Percentiles rank a stretch among this genome's conserved stretches.
phyloP scores from a whole-genome alignment of 2,329 filamentous ascomycete species.

The Exophiala bonariae region DNA sequence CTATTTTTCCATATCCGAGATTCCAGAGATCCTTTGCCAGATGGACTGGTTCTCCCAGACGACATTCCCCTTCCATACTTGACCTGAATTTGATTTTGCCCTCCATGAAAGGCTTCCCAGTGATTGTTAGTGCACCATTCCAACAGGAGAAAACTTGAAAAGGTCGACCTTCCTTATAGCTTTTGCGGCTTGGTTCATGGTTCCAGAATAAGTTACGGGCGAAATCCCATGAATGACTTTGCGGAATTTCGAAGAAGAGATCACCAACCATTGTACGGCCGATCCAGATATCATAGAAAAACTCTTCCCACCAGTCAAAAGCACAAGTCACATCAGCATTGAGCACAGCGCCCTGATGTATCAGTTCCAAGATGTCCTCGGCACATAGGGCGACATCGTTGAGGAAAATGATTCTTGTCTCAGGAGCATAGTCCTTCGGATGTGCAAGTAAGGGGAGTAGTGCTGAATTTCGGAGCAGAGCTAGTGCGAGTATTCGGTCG shows the following conservation, averaged over 20 bases:
- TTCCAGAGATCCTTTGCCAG: constrained; percentile 61
- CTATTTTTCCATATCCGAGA: constrained; percentile 52
- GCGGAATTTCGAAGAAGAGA: constrained; percentile 55
- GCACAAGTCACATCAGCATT: constrained; percentile 58
- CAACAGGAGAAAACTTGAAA: constrained; percentile 64
- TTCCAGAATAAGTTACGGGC: constrained; percentile 57
- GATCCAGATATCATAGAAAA: constrained; percentile 61
- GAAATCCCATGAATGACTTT: constrained; percentile 50
- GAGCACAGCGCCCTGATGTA: constrained; percentile 49
- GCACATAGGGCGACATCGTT: constrained; percentile 55
- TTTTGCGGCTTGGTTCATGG: constrained; percentile 36
- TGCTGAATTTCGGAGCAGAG: constrained; percentile 55
- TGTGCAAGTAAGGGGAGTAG: constrained; percentile 46
- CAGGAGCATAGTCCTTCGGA: constrained; percentile 27
- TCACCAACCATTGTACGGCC: constrained; percentile 55
- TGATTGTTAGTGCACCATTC: constrained; percentile 57
- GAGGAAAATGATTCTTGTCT: constrained; percentile 53
- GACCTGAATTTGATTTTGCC: constrained; percentile 48
- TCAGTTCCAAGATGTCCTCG: constrained; percentile 60
- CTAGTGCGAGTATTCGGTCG: constrained; percentile 50
- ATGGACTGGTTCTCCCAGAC: constrained; percentile 55
- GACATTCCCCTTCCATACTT: constrained; percentile 46
- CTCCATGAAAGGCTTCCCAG: constrained; percentile 49
- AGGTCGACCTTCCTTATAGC: constrained; percentile 42
- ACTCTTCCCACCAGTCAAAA: constrained; percentile 57